Evolutionary conservation across 2,329 filamentous ascomycete species (phyloP), one percentile per base, ranked within the genome.

Genomic region (Aspergillus awamori): DNA sequence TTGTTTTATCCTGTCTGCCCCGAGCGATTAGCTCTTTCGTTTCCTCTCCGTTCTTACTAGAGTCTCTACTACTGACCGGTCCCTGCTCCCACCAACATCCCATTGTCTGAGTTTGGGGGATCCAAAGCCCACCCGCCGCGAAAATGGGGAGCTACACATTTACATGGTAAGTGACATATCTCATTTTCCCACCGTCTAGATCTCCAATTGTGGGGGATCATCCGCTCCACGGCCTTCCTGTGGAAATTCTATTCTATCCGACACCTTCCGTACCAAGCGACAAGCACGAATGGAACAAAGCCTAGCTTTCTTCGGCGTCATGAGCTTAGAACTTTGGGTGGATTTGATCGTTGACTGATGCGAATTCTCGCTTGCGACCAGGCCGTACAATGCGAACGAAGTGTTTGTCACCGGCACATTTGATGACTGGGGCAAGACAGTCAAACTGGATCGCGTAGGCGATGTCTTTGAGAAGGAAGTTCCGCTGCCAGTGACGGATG

Each of bases 321-420:
- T 55, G 51, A 38, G 45, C 52, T 59, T 17, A 49, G 22, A 22
- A 45, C 33, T 49, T 26, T 30, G 53, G 39, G 30, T 49, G 33
- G 45, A 69, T 65, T 69, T 47, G 59, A 59, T 64, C 58, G 65
- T 73, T 75, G 65, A 75, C 72, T 59, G 64, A 61, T 66, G 41
- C 67, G 65, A 61, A 55, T 63, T 63, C 61, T 72, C 63, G 63
- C 69, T 64, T 72, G 69, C 43, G 20, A 57, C 43, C 79, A 97
- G 94, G 94, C 87, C 89, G 74, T 89, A 95, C 77, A 83, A 87
- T 70, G 93, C 91, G 75, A 85, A 88, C 69, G 90, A 96, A 75
- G 94, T 98, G 77, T 94, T 90, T 79, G 95, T 98, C 70, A 98
- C 94, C 43, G 95, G 95, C 75, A 94, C 91, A 65, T 98, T 98